Evolutionary conservation across 2,329 filamentous ascomycete genomes (phyloP).

Genomic region (Aspergillus melleus): DNA sequence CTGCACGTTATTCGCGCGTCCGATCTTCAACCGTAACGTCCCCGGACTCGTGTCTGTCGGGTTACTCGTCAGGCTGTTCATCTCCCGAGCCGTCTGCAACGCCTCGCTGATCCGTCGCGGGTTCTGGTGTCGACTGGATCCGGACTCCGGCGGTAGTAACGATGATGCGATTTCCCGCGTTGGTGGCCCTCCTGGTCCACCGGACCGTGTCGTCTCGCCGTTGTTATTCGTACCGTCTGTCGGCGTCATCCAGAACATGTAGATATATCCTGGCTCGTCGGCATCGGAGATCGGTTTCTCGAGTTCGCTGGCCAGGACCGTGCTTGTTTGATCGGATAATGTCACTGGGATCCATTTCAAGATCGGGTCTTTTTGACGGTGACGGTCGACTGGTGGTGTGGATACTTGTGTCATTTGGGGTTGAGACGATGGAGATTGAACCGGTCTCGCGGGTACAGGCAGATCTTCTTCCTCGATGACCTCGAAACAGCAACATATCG

Average conservation of each 20-base stretch:
- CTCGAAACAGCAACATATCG: slow-evolving; percentile 37
- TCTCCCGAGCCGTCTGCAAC: slow-evolving; percentile 37
- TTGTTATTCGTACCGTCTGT: slow-evolving; percentile 39
- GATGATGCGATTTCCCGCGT: slow-evolving; percentile 61
- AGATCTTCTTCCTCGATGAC: slow-evolving; percentile 31
- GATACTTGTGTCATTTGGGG: background rate
- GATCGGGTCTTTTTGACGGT: slow-evolving; percentile 44
- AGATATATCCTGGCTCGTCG: slow-evolving; percentile 90
- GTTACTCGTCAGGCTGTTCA: slow-evolving; percentile 32
- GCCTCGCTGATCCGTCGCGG: slow-evolving; percentile 38
- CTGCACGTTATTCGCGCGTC: slow-evolving; percentile 77
- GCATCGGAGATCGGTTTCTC: slow-evolving; percentile 69
- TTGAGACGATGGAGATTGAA: slow-evolving; percentile 3
- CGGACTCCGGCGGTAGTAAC: slow-evolving; percentile 53
- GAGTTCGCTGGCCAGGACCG: slow-evolving; percentile 73
- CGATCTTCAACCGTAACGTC: slow-evolving; percentile 68
- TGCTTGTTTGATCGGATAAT: slow-evolving; percentile 67
- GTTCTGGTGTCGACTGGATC: slow-evolving; percentile 7
- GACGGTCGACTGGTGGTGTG: slow-evolving; percentile 22
- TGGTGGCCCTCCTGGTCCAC: slow-evolving; percentile 35
- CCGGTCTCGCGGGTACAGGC: slow-evolving; percentile 20
- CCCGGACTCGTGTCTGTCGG: slow-evolving; percentile 43
- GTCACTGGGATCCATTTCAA: slow-evolving; percentile 69
- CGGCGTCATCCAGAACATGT: slow-evolving; percentile 96
- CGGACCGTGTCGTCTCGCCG: slow-evolving; percentile 39